Conservation (phyloP, 2,329 filamentous ascomycete species). For the Aspergillus phoenicis region DNA sequence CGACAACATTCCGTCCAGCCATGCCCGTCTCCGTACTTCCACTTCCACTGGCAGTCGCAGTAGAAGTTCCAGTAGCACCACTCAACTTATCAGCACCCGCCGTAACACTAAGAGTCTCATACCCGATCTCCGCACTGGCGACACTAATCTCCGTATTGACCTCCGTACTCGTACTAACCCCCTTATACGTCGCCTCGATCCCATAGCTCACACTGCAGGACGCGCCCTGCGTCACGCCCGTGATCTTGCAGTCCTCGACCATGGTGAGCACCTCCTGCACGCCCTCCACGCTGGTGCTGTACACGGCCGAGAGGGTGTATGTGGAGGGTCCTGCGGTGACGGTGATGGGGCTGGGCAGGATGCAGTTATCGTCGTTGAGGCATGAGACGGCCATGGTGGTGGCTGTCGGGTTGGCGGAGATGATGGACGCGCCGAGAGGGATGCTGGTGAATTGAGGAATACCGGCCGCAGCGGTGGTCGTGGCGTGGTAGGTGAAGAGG, state of each 20-base stretch:
- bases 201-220: conserved; percentile 17
- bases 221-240: conserved; percentile 18
- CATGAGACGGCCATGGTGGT: conserved; percentile 25
- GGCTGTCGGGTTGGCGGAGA: conserved; percentile 19
- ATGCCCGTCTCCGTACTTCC: neutral
- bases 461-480: neutral
- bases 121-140: conserved; percentile 14
- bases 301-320: conserved; percentile 16
- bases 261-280: conserved; percentile 13
- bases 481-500: conserved; percentile 14
- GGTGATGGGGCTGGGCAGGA: conserved; percentile 17
- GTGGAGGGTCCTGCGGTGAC: conserved; percentile 26
- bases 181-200: neutral
- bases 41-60: neutral
- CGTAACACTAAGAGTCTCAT: conserved; percentile 19
- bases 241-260: conserved; percentile 20
- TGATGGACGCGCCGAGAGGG: conserved; percentile 18
- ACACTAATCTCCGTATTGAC: conserved; percentile 2
- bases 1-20: neutral
- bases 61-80: neutral
- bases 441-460: neutral
- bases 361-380: conserved; percentile 10
- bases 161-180: conserved; percentile 8
- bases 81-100: conserved; percentile 23
- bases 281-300: conserved; percentile 8